These are phyloP conservation scores for Hyaloscypha finlandica DNA, from an alignment of 495 filamentous ascomycete species.

Conservation along the genomic window DNA sequence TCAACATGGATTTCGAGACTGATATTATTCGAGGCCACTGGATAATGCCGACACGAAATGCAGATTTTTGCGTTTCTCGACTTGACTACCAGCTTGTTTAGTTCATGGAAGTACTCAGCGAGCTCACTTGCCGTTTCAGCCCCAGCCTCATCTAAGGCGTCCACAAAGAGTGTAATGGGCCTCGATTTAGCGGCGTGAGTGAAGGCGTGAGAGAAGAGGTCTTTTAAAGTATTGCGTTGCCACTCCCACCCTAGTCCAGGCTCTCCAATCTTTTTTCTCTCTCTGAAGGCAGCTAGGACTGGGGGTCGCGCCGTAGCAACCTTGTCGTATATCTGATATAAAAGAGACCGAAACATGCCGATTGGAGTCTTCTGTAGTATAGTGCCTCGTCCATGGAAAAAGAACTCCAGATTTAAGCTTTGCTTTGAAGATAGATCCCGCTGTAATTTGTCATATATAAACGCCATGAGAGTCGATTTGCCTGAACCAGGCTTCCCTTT, in stretches of 20 bases:
- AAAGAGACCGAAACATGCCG: conserved; percentile 41
- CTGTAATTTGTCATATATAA: conserved; percentile 7
- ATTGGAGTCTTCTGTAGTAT: conserved; percentile 36
- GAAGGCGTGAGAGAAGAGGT: background rate
- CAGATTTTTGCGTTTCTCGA: conserved; percentile 32
- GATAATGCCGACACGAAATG: conserved; percentile 43
- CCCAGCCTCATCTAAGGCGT: conserved; percentile 40
- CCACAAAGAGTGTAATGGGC: conserved; percentile 28
- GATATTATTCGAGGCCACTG: conserved; percentile 27
- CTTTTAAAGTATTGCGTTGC: conserved; percentile 23
- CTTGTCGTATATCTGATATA: conserved; percentile 37
- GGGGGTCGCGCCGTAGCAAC: conserved; percentile 15
- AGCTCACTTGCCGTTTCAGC: conserved; percentile 31
- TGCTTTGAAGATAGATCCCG: conserved; percentile 9
- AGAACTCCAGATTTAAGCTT: conserved; percentile 32
- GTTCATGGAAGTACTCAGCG: conserved; percentile 27
- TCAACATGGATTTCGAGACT: conserved; percentile 33
- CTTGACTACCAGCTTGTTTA: conserved; percentile 16
- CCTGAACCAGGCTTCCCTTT: conserved; percentile 51
- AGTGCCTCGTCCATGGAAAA: conserved; percentile 42
- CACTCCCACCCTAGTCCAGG: conserved; percentile 32
- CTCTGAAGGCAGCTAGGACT: conserved; percentile 19
- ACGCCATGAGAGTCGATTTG: conserved; percentile 48
- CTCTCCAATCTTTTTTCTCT: conserved; percentile 24
- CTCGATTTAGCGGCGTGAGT: background rate